Conservation (phyloP, 2,329 filamentous ascomycete genomes). For the Penicillium frequentans region DNA sequence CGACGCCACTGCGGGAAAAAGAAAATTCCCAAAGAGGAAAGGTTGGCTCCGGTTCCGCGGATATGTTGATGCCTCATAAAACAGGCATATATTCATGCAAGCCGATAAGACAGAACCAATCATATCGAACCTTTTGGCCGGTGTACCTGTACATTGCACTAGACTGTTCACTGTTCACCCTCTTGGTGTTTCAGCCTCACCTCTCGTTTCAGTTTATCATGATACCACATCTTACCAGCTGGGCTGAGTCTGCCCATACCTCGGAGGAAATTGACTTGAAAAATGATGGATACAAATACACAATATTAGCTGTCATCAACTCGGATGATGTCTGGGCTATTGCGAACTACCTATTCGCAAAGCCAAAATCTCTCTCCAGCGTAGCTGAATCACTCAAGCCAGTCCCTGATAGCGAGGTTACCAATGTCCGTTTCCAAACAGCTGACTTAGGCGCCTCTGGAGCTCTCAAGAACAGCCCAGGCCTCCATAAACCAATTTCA, state of each 20-base stretch:
- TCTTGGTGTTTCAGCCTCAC: no score
- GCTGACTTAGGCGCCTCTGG: no score
- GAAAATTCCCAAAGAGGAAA: slow-evolving; percentile 37
- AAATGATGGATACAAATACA: neutral
- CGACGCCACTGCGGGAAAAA: slow-evolving; percentile 12
- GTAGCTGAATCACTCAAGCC: neutral
- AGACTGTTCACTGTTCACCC: no score
- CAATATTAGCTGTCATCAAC: neutral
- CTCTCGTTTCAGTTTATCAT: neutral
- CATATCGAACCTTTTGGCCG: no score
- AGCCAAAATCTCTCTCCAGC: neutral
- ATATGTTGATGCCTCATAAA: slow-evolving; percentile 17
- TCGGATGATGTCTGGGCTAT: neutral
- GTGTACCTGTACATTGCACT: no score
- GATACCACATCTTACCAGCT: neutral
- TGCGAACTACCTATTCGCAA: neutral
- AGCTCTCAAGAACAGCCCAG: no score
- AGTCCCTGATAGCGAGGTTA: neutral
- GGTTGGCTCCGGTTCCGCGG: slow-evolving; percentile 29
- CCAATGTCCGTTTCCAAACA: no score
- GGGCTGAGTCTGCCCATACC: neutral
- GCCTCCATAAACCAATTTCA: neutral
- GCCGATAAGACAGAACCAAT: no score
- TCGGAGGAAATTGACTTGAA: neutral
- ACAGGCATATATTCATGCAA: no score